phyloP scores from a whole-genome alignment of 257 asterid species.

The Jasminum sambac region DNA sequence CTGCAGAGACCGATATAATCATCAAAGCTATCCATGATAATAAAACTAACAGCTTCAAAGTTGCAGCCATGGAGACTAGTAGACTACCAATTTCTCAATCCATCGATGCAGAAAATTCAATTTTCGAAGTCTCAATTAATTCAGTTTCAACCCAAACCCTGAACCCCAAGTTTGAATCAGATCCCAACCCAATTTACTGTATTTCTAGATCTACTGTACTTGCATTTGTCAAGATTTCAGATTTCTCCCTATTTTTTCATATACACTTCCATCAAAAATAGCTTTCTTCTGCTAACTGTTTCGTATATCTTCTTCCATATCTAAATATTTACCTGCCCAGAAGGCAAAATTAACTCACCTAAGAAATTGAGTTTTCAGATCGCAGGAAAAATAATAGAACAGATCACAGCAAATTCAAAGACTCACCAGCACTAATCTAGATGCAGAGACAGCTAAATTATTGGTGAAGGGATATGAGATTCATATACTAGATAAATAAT shows the following conservation, averaged over 20 bases:
- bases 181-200: constrained; percentile 9
- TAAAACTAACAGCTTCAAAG: constrained; percentile 54
- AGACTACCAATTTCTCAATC: constrained; percentile 34
- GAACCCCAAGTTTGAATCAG: not conserved
- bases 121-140: constrained; percentile 18
- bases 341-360: not conserved
- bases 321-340: not conserved
- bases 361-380: not conserved
- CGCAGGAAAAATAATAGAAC: not conserved
- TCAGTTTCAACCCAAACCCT: not conserved
- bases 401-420: not conserved
- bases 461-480: not conserved
- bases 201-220: not conserved
- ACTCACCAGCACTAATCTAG: not conserved
- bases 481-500: not conserved
- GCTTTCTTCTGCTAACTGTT: not conserved
- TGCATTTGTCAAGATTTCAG: not conserved
- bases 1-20: constrained; percentile 36
- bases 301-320: not conserved
- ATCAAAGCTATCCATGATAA: constrained; percentile 41
- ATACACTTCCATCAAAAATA: not conserved
- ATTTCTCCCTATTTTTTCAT: not conserved
- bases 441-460: not conserved
- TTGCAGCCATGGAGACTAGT: constrained; percentile 41
- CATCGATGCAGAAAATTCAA: constrained; percentile 30